Conservation (phyloP, 2,329 filamentous ascomycete species). For the Fusarium ramigenum region DNA sequence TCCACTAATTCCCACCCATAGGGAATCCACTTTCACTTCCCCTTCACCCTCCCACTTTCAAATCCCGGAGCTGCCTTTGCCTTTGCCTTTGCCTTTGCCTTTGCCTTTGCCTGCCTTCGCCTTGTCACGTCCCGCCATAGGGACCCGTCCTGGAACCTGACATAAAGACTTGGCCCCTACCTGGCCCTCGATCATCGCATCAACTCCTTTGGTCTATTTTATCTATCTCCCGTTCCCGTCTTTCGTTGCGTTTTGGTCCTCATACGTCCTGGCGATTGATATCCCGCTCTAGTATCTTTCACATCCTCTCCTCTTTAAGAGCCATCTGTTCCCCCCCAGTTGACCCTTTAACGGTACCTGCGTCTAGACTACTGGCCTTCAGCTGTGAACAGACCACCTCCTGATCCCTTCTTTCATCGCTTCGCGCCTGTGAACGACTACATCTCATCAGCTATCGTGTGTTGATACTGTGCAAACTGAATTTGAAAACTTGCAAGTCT, state of each 20-base stretch:
- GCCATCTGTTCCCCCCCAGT: slow-evolving; percentile 29
- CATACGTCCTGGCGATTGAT: slow-evolving; percentile 32
- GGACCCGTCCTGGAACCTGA: slow-evolving; percentile 44
- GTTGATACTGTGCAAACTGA: slow-evolving; percentile 22
- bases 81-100: not conserved
- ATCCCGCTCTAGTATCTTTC: slow-evolving; percentile 11
- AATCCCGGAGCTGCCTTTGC: slow-evolving; percentile 23
- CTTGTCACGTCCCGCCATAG: slow-evolving; percentile 44
- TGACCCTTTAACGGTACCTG: slow-evolving; percentile 43
- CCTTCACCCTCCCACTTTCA: slow-evolving; percentile 35
- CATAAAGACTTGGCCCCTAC: slow-evolving; percentile 46
- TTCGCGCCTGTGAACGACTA: slow-evolving; percentile 29
- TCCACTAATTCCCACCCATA: slow-evolving; percentile 21
- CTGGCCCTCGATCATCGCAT: slow-evolving; percentile 41
- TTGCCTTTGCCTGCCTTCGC: slow-evolving; percentile 9
- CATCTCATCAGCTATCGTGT: slow-evolving; percentile 26
- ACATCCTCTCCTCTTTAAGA: slow-evolving; percentile 14
- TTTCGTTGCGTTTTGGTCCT: slow-evolving; percentile 24
- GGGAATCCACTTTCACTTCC: slow-evolving; percentile 35
- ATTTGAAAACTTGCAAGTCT: slow-evolving; percentile 10
- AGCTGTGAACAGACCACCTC: slow-evolving; percentile 44
- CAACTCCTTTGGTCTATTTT: slow-evolving; percentile 41
- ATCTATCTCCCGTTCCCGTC: slow-evolving; percentile 37
- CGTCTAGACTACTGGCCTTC: slow-evolving; percentile 37
- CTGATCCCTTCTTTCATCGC: slow-evolving; percentile 37